Conservation (phyloP, 257 asterid genomes). For the Nicotiana sylvestris region DNA sequence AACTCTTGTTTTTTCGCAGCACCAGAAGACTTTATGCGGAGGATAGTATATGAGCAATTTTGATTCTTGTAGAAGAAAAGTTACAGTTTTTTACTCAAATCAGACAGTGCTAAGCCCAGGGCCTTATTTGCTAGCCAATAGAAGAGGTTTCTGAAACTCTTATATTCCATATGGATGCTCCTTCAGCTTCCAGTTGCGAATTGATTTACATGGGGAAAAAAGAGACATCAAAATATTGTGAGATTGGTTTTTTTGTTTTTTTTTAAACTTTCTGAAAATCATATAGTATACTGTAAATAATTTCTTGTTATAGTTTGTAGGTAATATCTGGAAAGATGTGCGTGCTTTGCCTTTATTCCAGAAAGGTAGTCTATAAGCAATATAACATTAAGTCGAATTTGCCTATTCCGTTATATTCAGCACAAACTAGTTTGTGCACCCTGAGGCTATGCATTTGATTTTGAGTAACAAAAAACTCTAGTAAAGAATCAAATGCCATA, state of each 20-base stretch:
- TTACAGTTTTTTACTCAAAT: neutral
- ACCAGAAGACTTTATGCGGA: constrained; percentile 79
- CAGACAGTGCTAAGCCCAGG: neutral
- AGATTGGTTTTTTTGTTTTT: neutral
- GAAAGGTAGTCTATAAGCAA: neutral
- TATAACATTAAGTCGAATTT: too few relatives aligned
- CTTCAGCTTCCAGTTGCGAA: neutral
- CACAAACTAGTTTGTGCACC: neutral
- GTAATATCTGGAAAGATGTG: neutral
- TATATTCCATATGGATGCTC: neutral
- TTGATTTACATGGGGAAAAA: neutral
- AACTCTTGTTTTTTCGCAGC: constrained; percentile 31
- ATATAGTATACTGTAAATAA: neutral
- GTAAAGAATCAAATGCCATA: neutral
- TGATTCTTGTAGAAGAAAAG: constrained; percentile 18
- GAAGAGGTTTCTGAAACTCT: neutral
- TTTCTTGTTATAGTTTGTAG: neutral
- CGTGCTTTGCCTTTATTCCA: neutral
- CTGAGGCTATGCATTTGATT: neutral
- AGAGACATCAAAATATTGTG: neutral
- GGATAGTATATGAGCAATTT: constrained; percentile 51
- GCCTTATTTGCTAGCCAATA: neutral
- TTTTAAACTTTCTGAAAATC: neutral
- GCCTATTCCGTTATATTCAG: neutral
- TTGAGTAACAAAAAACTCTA: neutral